Base-by-base conservation (phyloP, 768 basidiomycete genomes). In the Russula sp. region DNA sequence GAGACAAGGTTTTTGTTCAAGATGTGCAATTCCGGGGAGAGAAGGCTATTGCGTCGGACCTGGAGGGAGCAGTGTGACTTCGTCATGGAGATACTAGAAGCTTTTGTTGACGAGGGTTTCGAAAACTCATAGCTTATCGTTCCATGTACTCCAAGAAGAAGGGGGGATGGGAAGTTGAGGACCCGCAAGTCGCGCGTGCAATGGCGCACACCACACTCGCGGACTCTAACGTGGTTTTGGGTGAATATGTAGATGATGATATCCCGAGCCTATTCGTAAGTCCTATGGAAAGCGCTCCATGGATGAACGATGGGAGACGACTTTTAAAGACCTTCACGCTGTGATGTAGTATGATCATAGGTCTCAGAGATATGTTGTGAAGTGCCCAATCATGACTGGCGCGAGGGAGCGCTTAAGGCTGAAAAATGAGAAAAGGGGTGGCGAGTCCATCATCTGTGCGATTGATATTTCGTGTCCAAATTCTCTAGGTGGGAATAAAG, bases 11-110 rank as follows among this genome's bases (percentile, higher is more conserved):
- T 47, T 4, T n/a, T 16, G 37, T 47, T 11, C 44, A 45, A 22
- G 11, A 57, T 57, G n/a, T 31, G 31, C 55, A 57, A 57, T 44
- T 47, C 55, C 1, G 55, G 44, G 11, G 55, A 57, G 44, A 47
- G 32, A n/a, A 44, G 55, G 32, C 44, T 57, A 32, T 27, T 47
- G 31, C 16, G 8, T 32, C 44, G 31, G 18, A 47, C 44, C 6
- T 47, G 42, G 44, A 32, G 10, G 18, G 55, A 47, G 2, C 55
- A 57, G 18, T 35, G 55, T 13, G 44, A 18, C 32, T 18, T 57
- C 18, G 4, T 57, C 32, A 6, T 27, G 32, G 18, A 18, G 44
- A 57, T 57, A 4, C 20, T 57, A 20, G 32, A 1, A 4, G 44
- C 55, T 32, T 35, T 57, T 4, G 16, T 6, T 2, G 31, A 57